Conservation (phyloP, 306 rosid species). For the Canavalia ensiformis region DNA sequence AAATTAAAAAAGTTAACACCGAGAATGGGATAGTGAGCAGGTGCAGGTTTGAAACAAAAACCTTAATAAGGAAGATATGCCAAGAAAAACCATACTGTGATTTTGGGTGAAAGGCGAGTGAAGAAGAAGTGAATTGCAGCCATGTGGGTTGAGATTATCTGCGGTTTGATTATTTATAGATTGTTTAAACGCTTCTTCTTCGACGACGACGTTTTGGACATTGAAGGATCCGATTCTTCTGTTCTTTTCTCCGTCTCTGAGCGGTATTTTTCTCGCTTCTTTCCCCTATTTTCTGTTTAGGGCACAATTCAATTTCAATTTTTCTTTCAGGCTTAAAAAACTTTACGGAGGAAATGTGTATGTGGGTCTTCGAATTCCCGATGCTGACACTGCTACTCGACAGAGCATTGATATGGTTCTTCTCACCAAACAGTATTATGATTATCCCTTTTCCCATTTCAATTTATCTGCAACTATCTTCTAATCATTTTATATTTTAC, state of each 20-base stretch:
- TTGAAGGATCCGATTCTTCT: conserved; percentile 69
- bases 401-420: conserved; percentile 82
- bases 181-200: conserved; percentile 62
- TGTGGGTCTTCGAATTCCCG: conserved; percentile 93
- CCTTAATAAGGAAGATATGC: too few relatives aligned
- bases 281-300: not conserved
- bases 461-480: not conserved
- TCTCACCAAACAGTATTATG: conserved; percentile 65
- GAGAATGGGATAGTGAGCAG: too few relatives aligned
- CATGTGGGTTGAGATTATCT: conserved; percentile 77
- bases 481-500: not conserved
- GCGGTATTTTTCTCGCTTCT: conserved; percentile 43
- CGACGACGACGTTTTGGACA: conserved; percentile 69
- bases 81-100: not conserved
- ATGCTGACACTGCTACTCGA: conserved; percentile 77
- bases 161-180: conserved; percentile 69
- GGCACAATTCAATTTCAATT: not conserved
- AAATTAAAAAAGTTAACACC: too few relatives aligned
- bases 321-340: conserved; percentile 66
- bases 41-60: too few relatives aligned
- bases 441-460: not conserved
- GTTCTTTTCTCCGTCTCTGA: conserved; percentile 78
- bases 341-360: conserved; percentile 75
- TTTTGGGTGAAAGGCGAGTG: conserved; percentile 1
- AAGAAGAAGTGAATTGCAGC: not conserved